Base-by-base conservation (phyloP, 2,329 filamentous ascomycete species). In the Fusarium gaditjirri region DNA sequence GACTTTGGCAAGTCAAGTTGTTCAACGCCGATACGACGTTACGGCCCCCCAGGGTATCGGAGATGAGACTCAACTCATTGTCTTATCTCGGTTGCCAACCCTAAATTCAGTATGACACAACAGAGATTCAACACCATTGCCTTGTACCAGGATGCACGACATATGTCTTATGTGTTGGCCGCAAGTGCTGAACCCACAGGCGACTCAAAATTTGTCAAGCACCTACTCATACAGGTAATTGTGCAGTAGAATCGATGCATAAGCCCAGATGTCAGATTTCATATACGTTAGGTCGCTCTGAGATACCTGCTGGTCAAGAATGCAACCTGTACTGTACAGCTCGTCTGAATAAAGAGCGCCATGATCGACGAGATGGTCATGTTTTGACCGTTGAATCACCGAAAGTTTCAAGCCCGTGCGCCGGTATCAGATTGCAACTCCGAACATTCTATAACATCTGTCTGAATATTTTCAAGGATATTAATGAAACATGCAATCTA, bases 41-140 rank as follows among this genome's bases (percentile, higher is more conserved):
- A 54, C 55, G 44, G 38, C 62, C 53, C 60, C 66, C 53, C 59
- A 60, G 56, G 23, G 36, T 49, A 35, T 68, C 61, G 63, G 70
- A 71, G 74, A 74, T 74, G 65, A 74, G 65, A 63, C 58, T 66
- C 41, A 65, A 43, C 63, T 59, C 57, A 39, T 42, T 61, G 72
- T 71, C 70, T 73, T 75, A 64, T 71, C 64, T 70, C 65, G 72
- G 65, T 60, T 74, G 65, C 36, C 61, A 47, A 55, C 61, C 42
- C 52, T 49, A 61, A 42, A 63, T 39, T 65, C 46, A 42, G 49
- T 38, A 52, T 47, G 52, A 41, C 65, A 56, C 41, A 44, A 59
- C 57, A 60, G 38, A 44, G 55, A 35, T 33, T 29, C 57, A 56
- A 36, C 41, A 64, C 33, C 36, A 47, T 55, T 61, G 44, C 53